Conservation (phyloP, 2,329 filamentous ascomycete genomes). For the Botrytis medusae region DNA sequence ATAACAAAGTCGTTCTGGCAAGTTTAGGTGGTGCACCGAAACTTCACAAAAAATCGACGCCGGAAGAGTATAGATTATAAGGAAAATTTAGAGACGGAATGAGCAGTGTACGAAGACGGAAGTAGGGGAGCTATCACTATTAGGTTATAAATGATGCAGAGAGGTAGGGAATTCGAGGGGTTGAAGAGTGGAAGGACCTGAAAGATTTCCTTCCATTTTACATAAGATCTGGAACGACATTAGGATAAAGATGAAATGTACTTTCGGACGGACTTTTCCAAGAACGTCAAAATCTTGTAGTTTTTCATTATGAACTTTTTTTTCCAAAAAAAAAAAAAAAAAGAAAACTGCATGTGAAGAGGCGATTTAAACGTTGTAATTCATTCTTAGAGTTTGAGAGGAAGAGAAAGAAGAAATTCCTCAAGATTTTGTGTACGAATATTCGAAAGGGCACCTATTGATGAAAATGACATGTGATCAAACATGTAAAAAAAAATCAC, state of each 20-base stretch:
- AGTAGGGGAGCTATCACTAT: not conserved
- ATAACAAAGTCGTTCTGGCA: not conserved
- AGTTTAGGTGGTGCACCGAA: not conserved
- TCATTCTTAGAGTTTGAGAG: not conserved
- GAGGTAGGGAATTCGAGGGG: not conserved
- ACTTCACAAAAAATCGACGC: not conserved
- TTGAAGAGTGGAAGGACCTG: not conserved
- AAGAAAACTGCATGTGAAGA: not conserved
- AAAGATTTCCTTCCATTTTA: not conserved
- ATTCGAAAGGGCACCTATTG: not conserved
- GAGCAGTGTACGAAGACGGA: not conserved
- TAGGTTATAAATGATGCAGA: not conserved
- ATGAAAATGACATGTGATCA: not conserved
- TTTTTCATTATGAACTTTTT: too few species aligned
- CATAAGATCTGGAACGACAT: not conserved
- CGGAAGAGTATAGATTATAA: not conserved
- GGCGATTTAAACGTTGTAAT: not conserved
- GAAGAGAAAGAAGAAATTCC: not conserved
- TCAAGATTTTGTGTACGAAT: not conserved
- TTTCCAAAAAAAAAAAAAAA: too few species aligned
- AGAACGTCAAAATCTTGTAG: not conserved
- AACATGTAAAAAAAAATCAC: not conserved
- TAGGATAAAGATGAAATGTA: not conserved
- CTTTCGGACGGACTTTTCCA: not conserved
- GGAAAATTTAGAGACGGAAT: not conserved